Evolutionary conservation across 768 basidiomycete genomes (phyloP).

Genomic region (Gyrodon lividus): DNA sequence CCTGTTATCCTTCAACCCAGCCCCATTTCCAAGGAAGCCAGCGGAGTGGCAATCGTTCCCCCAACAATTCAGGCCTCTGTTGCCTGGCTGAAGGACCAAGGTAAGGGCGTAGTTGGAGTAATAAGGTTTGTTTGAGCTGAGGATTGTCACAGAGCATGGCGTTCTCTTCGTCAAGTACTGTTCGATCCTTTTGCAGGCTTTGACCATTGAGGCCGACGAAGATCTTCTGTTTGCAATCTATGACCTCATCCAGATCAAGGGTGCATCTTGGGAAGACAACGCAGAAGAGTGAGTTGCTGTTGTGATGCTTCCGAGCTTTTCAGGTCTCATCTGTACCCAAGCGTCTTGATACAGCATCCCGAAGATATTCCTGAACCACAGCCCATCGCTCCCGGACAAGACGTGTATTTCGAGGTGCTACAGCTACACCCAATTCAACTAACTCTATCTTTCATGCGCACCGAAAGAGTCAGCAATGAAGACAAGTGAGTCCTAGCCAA

Average conservation of each 20-base stretch:
- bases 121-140: neutral
- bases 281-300: slow-evolving; percentile 61
- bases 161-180: slow-evolving; percentile 98
- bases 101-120: slow-evolving; percentile 37
- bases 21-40: slow-evolving; percentile 74
- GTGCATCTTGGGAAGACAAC: slow-evolving; percentile 84
- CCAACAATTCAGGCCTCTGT: slow-evolving; percentile 89
- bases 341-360: slow-evolving; percentile 71
- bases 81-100: slow-evolving; percentile 90
- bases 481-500: slow-evolving; percentile 69
- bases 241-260: slow-evolving; percentile 89
- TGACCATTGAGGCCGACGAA: slow-evolving; percentile 97
- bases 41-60: slow-evolving; percentile 67
- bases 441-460: slow-evolving; percentile 95
- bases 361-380: slow-evolving; percentile 71
- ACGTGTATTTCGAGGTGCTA: slow-evolving; percentile 93
- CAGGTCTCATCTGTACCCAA: slow-evolving; percentile 29
- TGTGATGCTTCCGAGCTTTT: neutral
- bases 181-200: slow-evolving; percentile 87
- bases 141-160: slow-evolving; percentile 71
- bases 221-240: slow-evolving; percentile 91
- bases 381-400: slow-evolving; percentile 62
- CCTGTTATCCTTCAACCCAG: slow-evolving; percentile 95
- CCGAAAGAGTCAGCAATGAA: slow-evolving; percentile 88
- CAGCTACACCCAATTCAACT: slow-evolving; percentile 93